phyloP scores from a whole-genome alignment of 805 yeast species.

The Starmerella davenportii region DNA sequence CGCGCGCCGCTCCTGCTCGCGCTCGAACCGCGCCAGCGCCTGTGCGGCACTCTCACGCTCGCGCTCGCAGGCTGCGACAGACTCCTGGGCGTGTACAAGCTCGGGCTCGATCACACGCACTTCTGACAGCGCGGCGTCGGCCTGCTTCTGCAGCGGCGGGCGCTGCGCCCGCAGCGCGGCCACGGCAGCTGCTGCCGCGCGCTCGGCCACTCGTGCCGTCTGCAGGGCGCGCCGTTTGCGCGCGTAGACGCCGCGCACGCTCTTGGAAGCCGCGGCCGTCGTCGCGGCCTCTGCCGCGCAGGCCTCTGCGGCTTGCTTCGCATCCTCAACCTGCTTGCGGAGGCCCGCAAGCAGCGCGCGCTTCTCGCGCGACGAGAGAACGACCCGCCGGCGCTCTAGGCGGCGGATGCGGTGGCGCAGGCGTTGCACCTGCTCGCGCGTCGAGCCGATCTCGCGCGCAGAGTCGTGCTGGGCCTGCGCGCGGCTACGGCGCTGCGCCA shows the following conservation, averaged over 20 bases:
- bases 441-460: constrained; percentile 34
- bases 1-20: constrained; percentile 5
- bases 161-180: constrained; percentile 4
- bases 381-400: constrained; percentile 5
- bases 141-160: constrained; percentile 9
- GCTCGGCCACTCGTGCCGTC: constrained; percentile 9
- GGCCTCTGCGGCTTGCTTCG: constrained; percentile 1
- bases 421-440: constrained; percentile 31
- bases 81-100: constrained; percentile 13
- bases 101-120: constrained; percentile 10
- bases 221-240: constrained; percentile 9
- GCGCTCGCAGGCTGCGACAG: background rate
- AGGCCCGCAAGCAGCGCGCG: constrained; percentile 4
- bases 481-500: constrained; percentile 54
- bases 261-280: constrained; percentile 3
- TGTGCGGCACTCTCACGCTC: constrained; percentile 4
- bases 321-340: constrained; percentile 3
- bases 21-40: constrained; percentile 2
- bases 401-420: constrained; percentile 5
- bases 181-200: constrained; percentile 5
- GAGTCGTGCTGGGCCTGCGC: constrained; percentile 36
- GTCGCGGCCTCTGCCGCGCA: constrained; percentile 4
- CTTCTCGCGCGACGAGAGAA: constrained; percentile 4
- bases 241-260: constrained; percentile 12
- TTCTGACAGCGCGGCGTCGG: constrained; percentile 9